Base-by-base conservation (phyloP, 1,139 yeast species). In the Pichia sp. region DNA sequence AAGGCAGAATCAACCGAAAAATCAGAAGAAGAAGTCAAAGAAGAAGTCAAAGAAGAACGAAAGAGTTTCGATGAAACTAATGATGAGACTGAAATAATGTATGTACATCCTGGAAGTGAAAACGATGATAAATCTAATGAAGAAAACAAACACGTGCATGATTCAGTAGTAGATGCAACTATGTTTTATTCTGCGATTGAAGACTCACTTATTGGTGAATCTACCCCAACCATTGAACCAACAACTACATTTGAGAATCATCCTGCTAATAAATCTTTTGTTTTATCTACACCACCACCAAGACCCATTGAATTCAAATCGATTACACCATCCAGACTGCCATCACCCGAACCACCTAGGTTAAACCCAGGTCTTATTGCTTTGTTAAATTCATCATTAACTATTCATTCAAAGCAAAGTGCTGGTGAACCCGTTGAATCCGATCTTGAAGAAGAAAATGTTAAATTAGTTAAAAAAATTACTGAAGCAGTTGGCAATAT, bases 281-380 rank as follows among this genome's bases (percentile, higher is more conserved):
- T 27, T 16, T 9, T 39, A 16, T 30, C 45, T 2, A 22, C 44
- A n/a, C 48, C 45, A 9, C 42, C 46, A 4, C 3, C 11, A 9
- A 42, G 31, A 18, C 9, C 29, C 0, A 29, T 44, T 14, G 45
- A 47, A n/a, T 57, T 58, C 7, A 57, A 56, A 34, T 52, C 60
- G 6, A 27, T 52, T 27, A 45, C 54, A 3, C 56, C 59, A 5
- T 53, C 54, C 5, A 53, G 48, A 30, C 58, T 55, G 2, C 56
- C 59, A 6, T 58, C 63, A 2, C 64, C 65, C 0, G 62, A 62
- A 46, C 62, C 65, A 11, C 62, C 67, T 2, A 57, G 55, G 29
- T 53, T 63, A 22, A 52, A 54, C 39, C 54, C 59, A 3, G 54
- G 55, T 19, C 47, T 63, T 10, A 49, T 60, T 2, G 60, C 53